These are phyloP conservation scores for Lasiosphaeriaceae sp. DNA, from an alignment of 495 filamentous ascomycete species.

Conservation along the genomic window DNA sequence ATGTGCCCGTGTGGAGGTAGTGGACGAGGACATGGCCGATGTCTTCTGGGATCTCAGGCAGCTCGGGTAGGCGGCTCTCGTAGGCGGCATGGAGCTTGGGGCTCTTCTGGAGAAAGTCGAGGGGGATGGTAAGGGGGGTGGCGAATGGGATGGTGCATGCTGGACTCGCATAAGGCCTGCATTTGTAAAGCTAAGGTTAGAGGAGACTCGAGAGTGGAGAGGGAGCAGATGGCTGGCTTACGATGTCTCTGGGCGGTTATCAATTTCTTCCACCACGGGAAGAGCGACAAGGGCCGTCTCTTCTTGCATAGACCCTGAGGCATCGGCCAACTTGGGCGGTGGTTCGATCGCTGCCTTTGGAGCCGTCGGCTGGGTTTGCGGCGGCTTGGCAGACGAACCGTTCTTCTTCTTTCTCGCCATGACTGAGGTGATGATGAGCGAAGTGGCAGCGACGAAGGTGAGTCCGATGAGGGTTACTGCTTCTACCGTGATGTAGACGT, in stretches of 20 bases:
- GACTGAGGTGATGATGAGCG: constrained; percentile 14
- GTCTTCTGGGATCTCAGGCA: constrained; percentile 24
- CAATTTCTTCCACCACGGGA: constrained; percentile 16
- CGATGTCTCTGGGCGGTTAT: constrained; percentile 30
- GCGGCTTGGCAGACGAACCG: constrained; percentile 14
- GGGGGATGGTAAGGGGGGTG: constrained; percentile 27
- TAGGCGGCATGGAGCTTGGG: constrained; percentile 31
- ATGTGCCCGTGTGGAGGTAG: constrained; percentile 32
- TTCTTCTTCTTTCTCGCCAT: constrained; percentile 30
- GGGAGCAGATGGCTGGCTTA: constrained; percentile 11
- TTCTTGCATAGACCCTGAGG: constrained; percentile 6
- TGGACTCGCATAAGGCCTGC: constrained; percentile 28
- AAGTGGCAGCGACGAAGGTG: constrained; percentile 19
- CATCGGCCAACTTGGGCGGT: constrained; percentile 6
- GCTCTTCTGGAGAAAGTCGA: constrained; percentile 27
- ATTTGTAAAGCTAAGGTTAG: not conserved
- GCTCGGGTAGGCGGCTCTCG: constrained; percentile 26
- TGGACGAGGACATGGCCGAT: constrained; percentile 34
- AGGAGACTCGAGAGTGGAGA: not conserved
- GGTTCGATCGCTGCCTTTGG: constrained; percentile 2
- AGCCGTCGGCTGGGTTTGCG: constrained; percentile 3
- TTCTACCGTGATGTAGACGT: constrained; percentile 25
- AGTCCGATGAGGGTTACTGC: constrained; percentile 26
- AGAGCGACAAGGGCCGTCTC: not conserved
- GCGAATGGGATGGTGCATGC: constrained; percentile 29